Base-by-base conservation (phyloP, 1,284 basidiomycete species). In the Sporisorium sorghi region DNA sequence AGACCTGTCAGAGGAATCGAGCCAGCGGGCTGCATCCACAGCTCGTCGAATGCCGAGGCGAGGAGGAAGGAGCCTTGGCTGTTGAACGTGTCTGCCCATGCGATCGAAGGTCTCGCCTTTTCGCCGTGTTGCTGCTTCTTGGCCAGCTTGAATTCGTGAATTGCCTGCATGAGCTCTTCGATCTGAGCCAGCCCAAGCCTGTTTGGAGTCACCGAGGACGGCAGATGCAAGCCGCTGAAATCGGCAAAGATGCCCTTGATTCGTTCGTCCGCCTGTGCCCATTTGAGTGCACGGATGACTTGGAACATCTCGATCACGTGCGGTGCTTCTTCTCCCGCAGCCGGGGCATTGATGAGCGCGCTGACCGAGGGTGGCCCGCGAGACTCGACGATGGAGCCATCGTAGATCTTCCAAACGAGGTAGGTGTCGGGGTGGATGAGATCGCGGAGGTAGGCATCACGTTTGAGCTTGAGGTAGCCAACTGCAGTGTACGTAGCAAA, bases 241-340 rank as follows among this genome's bases (percentile, higher is more conserved):
- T 86, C 86, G 53, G 85, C 86, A 54, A 86, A 79, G 64, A 86
- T 79, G 35, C 86, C 86, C 54, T 81, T 80, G 55, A 86, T 82
- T 11, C 85, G 77, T 24, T 81, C 77, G 66, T 86, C 86, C 7
- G 62, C 60, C 57, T 83, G 79, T 7, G 85, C 83, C 66, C 80
- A 83, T 47, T 85, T 85, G 48, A 86, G 79, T 14, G 86, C 78
- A 19, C 82, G 77, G 10, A 86, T 73, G 37, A 84, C 84, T 19
- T 86, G 85, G 61, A 85, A 85, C 43, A 86, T 67, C 57, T 85
- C 84, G 81, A 86, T 83, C 3, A 81, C 73, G 6, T 61, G 70
- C 5, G 73, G 75, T 17, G 67, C 57, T 46, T 79, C 76, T 46
- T 78, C 80, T 17, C 77, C 74, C 0, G 68, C 61, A 7, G 62